phyloP scores from a whole-genome alignment of 2,329 filamentous ascomycete species.

The Colletotrichum sp. region DNA sequence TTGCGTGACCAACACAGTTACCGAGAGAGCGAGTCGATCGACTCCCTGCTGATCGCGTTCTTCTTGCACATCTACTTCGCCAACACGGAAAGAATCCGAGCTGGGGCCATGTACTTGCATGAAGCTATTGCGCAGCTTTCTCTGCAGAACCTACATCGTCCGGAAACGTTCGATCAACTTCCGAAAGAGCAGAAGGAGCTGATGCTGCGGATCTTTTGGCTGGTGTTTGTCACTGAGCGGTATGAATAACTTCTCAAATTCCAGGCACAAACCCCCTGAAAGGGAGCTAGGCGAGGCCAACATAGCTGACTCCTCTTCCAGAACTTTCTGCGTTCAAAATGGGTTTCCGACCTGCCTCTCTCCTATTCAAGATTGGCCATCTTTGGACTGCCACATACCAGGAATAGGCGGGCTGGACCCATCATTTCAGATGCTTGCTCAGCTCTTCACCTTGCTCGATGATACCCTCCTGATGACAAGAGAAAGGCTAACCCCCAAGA shows the following conservation, averaged over 20 bases:
- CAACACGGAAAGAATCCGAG: constrained; percentile 28
- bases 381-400: neutral
- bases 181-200: neutral
- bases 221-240: neutral
- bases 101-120: neutral
- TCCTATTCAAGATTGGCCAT: neutral
- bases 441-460: neutral
- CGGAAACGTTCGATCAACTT: neutral
- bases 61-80: constrained; percentile 32
- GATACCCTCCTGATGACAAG: neutral
- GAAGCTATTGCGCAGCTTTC: neutral
- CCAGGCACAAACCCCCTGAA: neutral
- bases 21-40: constrained; percentile 21
- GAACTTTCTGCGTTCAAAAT: neutral
- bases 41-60: constrained; percentile 27
- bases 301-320: neutral
- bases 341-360: neutral
- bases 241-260: neutral
- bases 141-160: neutral
- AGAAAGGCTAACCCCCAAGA: neutral
- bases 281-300: neutral
- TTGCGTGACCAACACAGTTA: constrained; percentile 27
- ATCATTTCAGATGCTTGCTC: neutral
- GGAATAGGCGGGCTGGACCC: neutral
- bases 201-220: neutral